Conservation (phyloP, 2,329 filamentous ascomycete genomes). For the Akanthomyces muscarius region DNA sequence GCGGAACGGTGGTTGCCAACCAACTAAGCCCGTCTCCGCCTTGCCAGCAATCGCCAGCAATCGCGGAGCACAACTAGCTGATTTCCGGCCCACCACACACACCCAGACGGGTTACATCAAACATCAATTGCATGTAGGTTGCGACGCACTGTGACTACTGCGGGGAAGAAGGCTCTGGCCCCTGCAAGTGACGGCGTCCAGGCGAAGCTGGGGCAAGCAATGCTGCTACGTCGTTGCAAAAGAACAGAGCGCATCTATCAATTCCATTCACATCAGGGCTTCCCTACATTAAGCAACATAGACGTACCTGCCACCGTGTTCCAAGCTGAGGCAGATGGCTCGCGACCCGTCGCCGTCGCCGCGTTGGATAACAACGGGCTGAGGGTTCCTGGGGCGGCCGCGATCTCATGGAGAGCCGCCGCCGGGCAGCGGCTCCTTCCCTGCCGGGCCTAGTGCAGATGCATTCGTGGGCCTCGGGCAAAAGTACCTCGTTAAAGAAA, state of each 20-base stretch:
- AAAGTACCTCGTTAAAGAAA: no score
- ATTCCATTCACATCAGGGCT: not conserved
- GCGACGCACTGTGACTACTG: not conserved
- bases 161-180: no score
- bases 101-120: not conserved
- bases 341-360: not conserved
- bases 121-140: not conserved
- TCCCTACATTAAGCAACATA: not conserved
- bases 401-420: no score
- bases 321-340: not conserved
- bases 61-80: no score
- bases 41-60: no score
- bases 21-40: no score
- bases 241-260: not conserved
- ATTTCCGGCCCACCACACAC: no score
- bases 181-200: not conserved
- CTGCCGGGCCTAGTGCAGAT: no score
- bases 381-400: not conserved
- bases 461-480: no score
- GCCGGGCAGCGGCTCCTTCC: no score
- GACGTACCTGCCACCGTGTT: not conserved
- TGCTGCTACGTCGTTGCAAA: not conserved
- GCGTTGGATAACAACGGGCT: not conserved
- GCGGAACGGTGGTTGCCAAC: not conserved
- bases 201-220: not conserved